phyloP scores from a whole-genome alignment of 768 basidiomycete genomes.

The Paxillus ammoniavirescens region DNA sequence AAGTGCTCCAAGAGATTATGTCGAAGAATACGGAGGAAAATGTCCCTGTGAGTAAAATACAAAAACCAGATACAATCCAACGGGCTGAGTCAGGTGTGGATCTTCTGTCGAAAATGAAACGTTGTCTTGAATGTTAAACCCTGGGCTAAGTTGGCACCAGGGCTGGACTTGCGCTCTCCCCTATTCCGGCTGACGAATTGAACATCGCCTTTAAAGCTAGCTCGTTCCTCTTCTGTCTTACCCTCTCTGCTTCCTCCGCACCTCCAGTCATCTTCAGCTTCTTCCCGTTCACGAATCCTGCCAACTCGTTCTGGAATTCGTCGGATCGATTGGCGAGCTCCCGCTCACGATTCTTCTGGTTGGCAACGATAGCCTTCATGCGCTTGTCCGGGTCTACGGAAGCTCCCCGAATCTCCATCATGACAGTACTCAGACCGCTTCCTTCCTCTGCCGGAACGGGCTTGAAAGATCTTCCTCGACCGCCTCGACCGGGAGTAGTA shows the following conservation, averaged over 20 bases:
- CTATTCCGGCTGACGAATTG: conserved; percentile 24
- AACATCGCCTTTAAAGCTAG: conserved; percentile 91
- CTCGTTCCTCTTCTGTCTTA: conserved; percentile 83
- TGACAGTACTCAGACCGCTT: conserved; percentile 68
- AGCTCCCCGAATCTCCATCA: conserved; percentile 88
- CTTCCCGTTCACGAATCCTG: conserved; percentile 82
- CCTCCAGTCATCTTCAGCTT: conserved; percentile 96
- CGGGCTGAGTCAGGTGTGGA: neutral
- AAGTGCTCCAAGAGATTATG: neutral
- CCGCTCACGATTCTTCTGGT: conserved; percentile 74
- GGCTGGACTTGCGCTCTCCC: neutral
- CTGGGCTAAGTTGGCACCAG: neutral
- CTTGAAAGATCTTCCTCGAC: conserved; percentile 51
- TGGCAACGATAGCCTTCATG: conserved; percentile 91
- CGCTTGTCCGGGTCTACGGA: conserved; percentile 79
- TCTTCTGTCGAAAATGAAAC: neutral
- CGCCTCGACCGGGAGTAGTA: conserved; percentile 41
- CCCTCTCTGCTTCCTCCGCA: conserved; percentile 85
- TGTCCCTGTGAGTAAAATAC: neutral
- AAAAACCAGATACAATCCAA: neutral
- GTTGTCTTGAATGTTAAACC: neutral
- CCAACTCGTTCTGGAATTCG: conserved; percentile 81
- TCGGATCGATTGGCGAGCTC: conserved; percentile 73
- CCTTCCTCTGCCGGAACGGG: conserved; percentile 68
- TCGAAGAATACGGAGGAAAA: neutral